Base-by-base conservation (phyloP, 169 alveolate species). In the Cryptosporidium ubiquitum region DNA sequence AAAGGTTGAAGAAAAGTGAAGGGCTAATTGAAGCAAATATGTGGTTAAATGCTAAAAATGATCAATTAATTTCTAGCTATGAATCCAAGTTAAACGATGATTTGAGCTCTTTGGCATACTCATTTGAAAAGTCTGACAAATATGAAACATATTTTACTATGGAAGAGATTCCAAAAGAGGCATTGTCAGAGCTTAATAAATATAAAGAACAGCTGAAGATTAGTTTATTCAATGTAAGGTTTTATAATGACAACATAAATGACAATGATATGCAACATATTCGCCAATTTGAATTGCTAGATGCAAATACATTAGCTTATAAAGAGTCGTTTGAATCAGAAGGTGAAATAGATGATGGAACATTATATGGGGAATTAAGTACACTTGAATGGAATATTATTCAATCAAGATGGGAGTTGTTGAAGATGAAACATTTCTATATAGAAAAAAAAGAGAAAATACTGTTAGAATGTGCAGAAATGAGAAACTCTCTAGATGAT, bases 291-390 rank as follows among this genome's bases (percentile, higher is more conserved):
- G 89, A 79, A 64, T 37, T 26, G 23, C 20, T 79, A 2, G 89
- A 79, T 61, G 20, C 39, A 42, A 58, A 61, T 42, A n/a, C 31
- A 31, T 42, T 79, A 9, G 33, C 73, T 7, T 23, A 31, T 16
- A 60, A 18, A 47, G 79, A 79, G 35, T 9, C 37, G n/a, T 79
- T 79, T 64, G 89, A 79, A 37, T 58, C 74, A 26, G 89, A 79
- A 40, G 89, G 89, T 23, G 74, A 47, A 18, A 16, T 79, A 44
- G 89, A 79, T 58, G 89, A 79, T 58, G 89, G 89, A 39, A 61
- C 75, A 10, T 57, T 79, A 26, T 79, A 79, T 79, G 52, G 49
- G 3, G 89, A 79, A 42, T n/a, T 79, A 10, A 79, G 89, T 29
- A 79, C 39, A 12, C 29, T 61, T 2, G 89, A 79, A 44, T 79